Evolutionary conservation across 495 filamentous ascomycete genomes (phyloP).

Genomic region (Aspergillus nidulans): DNA sequence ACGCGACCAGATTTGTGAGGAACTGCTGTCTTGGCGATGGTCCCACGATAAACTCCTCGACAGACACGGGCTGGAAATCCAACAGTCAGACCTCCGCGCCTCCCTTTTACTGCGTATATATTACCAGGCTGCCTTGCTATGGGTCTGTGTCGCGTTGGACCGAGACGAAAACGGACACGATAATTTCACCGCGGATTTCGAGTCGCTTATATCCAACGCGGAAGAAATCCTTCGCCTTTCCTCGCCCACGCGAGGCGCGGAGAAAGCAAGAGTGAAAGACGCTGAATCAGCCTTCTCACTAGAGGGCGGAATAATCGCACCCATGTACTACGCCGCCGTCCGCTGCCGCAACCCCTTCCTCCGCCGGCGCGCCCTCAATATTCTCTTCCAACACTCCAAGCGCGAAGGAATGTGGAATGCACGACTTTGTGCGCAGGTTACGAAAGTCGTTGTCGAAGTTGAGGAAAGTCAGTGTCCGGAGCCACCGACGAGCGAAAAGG

Average conservation of each 20-base stretch:
- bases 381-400: constrained; percentile 1
- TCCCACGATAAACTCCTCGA: constrained; percentile 7
- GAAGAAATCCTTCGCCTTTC: constrained; percentile 6
- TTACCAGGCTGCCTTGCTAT: constrained; percentile 7
- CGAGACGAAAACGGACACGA: constrained; percentile 2
- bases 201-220: constrained; percentile 1
- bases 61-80: neutral
- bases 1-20: neutral
- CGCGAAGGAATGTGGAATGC: constrained; percentile 15
- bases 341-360: constrained; percentile 10
- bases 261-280: neutral
- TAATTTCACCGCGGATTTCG: constrained; percentile 1
- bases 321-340: constrained; percentile 3
- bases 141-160: neutral
- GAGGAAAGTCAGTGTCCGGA: constrained; percentile 8
- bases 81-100: constrained; percentile 1
- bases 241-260: neutral
- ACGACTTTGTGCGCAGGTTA: neutral
- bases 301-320: constrained; percentile 14
- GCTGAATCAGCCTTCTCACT: constrained; percentile 4
- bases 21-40: neutral
- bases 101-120: constrained; percentile 6
- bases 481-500: neutral
- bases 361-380: constrained; percentile 10
- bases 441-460: constrained; percentile 7